Evolutionary conservation across 352 stramenopile genomes (phyloP), one percentile per base, ranked within the genome.

Genomic region (Phytophthora colocasiae): DNA sequence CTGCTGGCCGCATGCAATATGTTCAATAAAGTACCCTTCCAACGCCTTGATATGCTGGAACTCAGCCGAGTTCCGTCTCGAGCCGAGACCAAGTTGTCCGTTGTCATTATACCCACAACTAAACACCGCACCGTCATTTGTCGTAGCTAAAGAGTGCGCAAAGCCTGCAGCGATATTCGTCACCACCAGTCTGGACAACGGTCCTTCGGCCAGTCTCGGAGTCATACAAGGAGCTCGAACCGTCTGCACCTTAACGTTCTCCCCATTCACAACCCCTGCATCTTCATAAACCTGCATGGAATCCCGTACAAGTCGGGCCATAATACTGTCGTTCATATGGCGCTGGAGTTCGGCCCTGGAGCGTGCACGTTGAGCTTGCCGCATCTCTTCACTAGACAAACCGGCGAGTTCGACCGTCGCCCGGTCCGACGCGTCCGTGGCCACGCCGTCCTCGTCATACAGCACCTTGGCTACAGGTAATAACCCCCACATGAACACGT

Each of bases 101-200:
- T 90, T 91, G 63, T 95, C 86, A 51, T 95, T 95, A 84, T 95
- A 95, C 14, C 86, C 86, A 38, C 86, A 95, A 55, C 79, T 89
- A 43, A 88, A 92, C 6, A 87, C 81, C 1, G 68, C 45, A 1
- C 86, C 86, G 0, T 74, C 61, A 3, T 60, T 74, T n/a, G 71
- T 90, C 10, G 80, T 78, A 3, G 81, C 84, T 46, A 95, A 49
- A 14, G 83, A 93, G 58, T 95, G 86, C 0, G 84, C 86, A 49
- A 92, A 92, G n/a, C 86, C 86, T 0, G 86, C 86, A 0, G 83
- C 73, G 46, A 93, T 83, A 45, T 75, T 71, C 7, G 84, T 78
- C 38, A 77, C 70, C 5, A 76, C 51, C 7, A 92, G 71, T 50
- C 73, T 81, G 17, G 58, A 47, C 24, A 81, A 61, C 4, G 72